phyloP scores from a whole-genome alignment of 306 rosid species.

The Trifolium pratense region DNA sequence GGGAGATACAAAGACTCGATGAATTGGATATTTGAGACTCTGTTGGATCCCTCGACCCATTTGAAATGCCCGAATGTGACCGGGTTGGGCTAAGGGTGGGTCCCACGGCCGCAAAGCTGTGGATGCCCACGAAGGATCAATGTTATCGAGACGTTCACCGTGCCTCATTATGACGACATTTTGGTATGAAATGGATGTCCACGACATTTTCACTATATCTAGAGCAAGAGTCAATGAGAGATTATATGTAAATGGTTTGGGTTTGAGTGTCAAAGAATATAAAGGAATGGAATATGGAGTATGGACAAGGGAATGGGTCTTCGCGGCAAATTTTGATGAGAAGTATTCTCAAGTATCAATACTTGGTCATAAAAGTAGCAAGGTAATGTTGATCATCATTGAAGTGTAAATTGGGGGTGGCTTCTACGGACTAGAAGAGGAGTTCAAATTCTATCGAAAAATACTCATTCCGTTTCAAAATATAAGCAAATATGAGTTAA shows the following conservation, averaged over 20 bases:
- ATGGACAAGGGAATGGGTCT: too few relatives aligned
- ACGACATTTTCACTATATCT: constrained; percentile 23
- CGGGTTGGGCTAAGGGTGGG: constrained; percentile 62
- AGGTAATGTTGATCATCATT: too few relatives aligned
- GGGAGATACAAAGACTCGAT: constrained; percentile 80
- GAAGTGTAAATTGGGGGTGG: too few relatives aligned
- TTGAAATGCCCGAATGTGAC: constrained; percentile 56
- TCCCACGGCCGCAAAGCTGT: constrained; percentile 77
- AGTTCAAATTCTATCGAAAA: too few relatives aligned
- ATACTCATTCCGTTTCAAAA: too few relatives aligned
- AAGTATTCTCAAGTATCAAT: too few relatives aligned
- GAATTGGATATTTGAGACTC: constrained; percentile 61
- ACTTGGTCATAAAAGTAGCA: too few relatives aligned
- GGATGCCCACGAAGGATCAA: constrained; percentile 59
- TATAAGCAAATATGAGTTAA: too few relatives aligned
- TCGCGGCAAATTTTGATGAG: too few relatives aligned
- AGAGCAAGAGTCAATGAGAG: background rate
- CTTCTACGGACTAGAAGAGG: too few relatives aligned
- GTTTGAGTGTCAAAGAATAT: background rate
- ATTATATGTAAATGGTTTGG: background rate
- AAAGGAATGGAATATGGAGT: background rate
- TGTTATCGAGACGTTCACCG: constrained; percentile 79
- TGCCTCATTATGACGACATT: constrained; percentile 85
- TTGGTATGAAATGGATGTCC: constrained; percentile 41
- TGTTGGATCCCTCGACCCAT: constrained; percentile 54